Conservation (phyloP, 176 grass and related monocot genomes). For the Saccharum officinarum region DNA sequence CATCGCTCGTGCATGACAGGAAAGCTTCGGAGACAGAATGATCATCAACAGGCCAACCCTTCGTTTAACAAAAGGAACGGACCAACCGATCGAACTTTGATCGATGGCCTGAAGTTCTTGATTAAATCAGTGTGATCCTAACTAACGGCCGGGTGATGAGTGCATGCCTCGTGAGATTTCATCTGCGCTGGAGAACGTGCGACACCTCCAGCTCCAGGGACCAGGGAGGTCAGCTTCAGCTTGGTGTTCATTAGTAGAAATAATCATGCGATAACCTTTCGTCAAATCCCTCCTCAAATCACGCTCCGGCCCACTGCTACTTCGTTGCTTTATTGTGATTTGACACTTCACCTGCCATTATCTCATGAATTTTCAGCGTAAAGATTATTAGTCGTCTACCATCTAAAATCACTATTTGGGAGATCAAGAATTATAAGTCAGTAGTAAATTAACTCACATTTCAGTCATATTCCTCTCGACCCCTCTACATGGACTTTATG, state of each 20-base stretch:
- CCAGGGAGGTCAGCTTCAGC: background rate
- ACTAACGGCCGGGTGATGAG: slow-evolving; percentile 24
- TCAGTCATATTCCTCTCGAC: no score
- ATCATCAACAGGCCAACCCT: slow-evolving; percentile 13
- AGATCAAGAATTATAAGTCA: background rate
- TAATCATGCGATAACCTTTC: slow-evolving; percentile 11
- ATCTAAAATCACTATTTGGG: background rate
- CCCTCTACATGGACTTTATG: background rate
- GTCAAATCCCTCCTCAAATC: slow-evolving; percentile 20
- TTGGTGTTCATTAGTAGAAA: background rate
- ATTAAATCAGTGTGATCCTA: background rate
- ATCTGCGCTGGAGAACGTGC: slow-evolving; percentile 3
- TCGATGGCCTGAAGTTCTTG: background rate
- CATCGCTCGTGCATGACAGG: slow-evolving; percentile 36
- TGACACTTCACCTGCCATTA: background rate
- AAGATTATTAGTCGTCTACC: background rate
- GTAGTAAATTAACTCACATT: background rate
- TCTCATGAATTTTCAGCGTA: background rate
- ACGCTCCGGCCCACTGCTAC: background rate
- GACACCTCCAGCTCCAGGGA: background rate
- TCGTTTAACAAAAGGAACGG: slow-evolving; percentile 17
- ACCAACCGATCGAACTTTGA: background rate
- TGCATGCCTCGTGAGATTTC: slow-evolving; percentile 9
- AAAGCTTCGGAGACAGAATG: slow-evolving; percentile 19
- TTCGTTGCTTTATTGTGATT: slow-evolving; percentile 4